These are phyloP conservation scores for Nadsonia fulvescens DNA, from an alignment of 805 yeast genomes.

Conservation along the genomic window DNA sequence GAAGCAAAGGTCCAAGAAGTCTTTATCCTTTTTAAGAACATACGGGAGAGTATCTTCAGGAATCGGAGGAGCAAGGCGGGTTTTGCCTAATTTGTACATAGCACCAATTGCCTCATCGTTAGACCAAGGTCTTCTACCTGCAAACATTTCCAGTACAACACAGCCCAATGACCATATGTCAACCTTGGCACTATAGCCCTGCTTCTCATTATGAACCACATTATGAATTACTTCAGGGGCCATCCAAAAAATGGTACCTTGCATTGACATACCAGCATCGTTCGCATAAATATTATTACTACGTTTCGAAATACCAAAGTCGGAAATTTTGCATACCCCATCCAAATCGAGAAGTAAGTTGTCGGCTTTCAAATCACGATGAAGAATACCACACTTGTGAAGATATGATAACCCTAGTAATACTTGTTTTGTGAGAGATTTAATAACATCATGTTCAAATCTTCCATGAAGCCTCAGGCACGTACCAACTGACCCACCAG, in stretches of 20 bases:
- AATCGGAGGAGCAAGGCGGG: slow-evolving; percentile 86
- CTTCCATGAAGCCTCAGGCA: slow-evolving; percentile 67
- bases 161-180: slow-evolving; percentile 98
- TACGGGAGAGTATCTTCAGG: slow-evolving; percentile 65
- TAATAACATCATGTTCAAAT: slow-evolving; percentile 62
- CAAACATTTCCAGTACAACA: slow-evolving; percentile 93
- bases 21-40: slow-evolving; percentile 46
- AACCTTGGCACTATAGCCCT: slow-evolving; percentile 92
- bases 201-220: slow-evolving; percentile 48
- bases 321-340: slow-evolving; percentile 89
- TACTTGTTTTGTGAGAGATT: slow-evolving; percentile 61
- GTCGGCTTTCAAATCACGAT: slow-evolving; percentile 90
- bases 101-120: slow-evolving; percentile 91
- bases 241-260: slow-evolving; percentile 99
- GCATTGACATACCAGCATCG: slow-evolving; percentile 93
- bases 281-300: slow-evolving; percentile 75
- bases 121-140: slow-evolving; percentile 95
- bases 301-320: slow-evolving; percentile 87
- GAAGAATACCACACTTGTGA: slow-evolving; percentile 74
- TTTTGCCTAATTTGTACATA: slow-evolving; percentile 69
- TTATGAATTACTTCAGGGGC: slow-evolving; percentile 97
- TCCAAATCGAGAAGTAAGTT: slow-evolving; percentile 74
- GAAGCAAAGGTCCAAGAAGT: slow-evolving; percentile 64
- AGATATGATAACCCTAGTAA: slow-evolving; percentile 72
- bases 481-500: slow-evolving; percentile 92